phyloP scores from a whole-genome alignment of 805 yeast species.

The Ogataea ganodermae region DNA sequence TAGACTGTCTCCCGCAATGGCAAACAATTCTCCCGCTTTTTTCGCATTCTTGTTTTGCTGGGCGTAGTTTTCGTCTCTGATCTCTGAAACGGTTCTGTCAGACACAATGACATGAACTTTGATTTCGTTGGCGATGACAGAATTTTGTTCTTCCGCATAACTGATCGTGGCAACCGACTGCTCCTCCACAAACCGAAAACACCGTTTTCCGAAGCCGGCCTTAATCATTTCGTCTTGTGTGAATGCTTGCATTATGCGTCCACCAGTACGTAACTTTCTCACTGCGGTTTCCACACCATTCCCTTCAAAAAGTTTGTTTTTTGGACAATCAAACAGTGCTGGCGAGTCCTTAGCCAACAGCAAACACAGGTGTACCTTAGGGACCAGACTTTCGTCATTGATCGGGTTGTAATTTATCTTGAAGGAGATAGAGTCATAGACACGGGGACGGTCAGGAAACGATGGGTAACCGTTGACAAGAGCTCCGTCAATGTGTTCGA shows the following conservation, averaged over 20 bases:
- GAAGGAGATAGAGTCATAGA: slow-evolving; percentile 18
- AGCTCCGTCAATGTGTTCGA: slow-evolving; percentile 47
- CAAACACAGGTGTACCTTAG: slow-evolving; percentile 77
- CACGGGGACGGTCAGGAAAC: slow-evolving; percentile 17
- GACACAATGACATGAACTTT: slow-evolving; percentile 78
- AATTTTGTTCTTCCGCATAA: slow-evolving; percentile 37
- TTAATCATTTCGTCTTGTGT: slow-evolving; percentile 87
- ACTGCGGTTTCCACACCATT: slow-evolving; percentile 68
- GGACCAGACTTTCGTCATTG: slow-evolving; percentile 39
- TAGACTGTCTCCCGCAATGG: slow-evolving; percentile 78
- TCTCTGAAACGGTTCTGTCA: slow-evolving; percentile 65
- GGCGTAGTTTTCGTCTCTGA: slow-evolving; percentile 77
- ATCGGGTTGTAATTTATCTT: slow-evolving; percentile 55
- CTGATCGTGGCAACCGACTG: slow-evolving; percentile 55
- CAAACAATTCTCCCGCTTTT: slow-evolving; percentile 74
- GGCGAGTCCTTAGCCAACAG: slow-evolving; percentile 76
- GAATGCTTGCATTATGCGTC: slow-evolving; percentile 85
- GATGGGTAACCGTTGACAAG: slow-evolving; percentile 37
- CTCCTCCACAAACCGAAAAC: slow-evolving; percentile 74
- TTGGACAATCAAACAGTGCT: slow-evolving; percentile 67
- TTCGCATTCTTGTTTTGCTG: slow-evolving; percentile 80
- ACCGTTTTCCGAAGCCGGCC: slow-evolving; percentile 73
- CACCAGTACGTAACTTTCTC: slow-evolving; percentile 74
- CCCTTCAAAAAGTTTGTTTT: slow-evolving; percentile 52
- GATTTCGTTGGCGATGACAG: slow-evolving; percentile 49